phyloP scores from a whole-genome alignment of 441 rosid species.

The Pelargonium myrrhifolium region DNA sequence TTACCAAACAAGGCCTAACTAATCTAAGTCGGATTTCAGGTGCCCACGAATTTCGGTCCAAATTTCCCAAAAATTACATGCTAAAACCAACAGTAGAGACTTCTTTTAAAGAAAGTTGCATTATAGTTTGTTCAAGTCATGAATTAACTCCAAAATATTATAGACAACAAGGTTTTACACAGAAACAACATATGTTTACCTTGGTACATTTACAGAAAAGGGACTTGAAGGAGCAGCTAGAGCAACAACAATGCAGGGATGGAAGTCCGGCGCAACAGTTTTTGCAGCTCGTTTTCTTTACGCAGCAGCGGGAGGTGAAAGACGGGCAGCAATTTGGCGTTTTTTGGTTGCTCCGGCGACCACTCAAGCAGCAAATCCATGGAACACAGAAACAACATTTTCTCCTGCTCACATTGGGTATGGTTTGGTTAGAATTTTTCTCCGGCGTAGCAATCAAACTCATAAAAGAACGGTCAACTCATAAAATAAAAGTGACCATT shows the following conservation, averaged over 20 bases:
- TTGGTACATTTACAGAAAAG: conserved; percentile 8
- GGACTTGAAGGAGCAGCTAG: conserved; percentile 20
- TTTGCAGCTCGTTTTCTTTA: neutral
- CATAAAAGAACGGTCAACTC: neutral
- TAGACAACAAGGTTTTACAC: conserved; percentile 21
- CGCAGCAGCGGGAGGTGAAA: neutral
- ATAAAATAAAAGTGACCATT: too few species aligned
- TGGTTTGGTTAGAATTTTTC: neutral
- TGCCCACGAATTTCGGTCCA: too few species aligned
- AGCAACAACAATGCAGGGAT: conserved; percentile 1
- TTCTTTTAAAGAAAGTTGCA: neutral
- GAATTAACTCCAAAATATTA: neutral
- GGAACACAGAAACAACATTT: conserved; percentile 14
- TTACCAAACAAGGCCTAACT: too few species aligned
- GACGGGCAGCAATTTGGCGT: conserved; percentile 12
- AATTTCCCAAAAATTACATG: neutral
- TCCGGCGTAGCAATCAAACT: neutral
- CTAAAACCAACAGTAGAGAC: neutral
- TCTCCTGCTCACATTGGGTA: conserved; percentile 13
- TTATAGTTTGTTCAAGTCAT: neutral
- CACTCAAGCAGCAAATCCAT: conserved; percentile 22
- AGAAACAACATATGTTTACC: conserved; percentile 22
- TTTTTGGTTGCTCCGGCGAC: conserved; percentile 7
- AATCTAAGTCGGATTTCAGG: too few species aligned
- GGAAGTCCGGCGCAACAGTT: conserved; percentile 13